Conservation (phyloP, 2,329 filamentous ascomycete genomes). For the Fonsecaea pugnacius region DNA sequence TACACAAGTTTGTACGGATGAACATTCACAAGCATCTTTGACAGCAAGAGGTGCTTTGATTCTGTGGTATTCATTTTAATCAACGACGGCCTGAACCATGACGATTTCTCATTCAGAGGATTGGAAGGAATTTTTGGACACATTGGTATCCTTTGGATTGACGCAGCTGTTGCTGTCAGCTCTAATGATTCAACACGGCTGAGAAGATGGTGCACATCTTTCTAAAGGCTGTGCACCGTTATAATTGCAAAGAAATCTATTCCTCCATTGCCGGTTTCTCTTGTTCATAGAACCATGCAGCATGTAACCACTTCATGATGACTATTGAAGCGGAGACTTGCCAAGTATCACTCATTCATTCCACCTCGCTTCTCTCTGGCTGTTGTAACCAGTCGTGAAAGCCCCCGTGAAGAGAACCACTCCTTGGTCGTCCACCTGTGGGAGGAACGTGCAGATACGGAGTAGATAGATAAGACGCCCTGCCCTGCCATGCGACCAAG, state of each 20-base stretch:
- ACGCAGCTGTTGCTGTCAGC: not conserved
- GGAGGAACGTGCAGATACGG: too few species aligned
- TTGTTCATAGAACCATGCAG: not conserved
- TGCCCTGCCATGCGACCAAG: too few species aligned
- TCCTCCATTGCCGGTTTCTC: not conserved
- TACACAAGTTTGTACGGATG: conserved; percentile 23
- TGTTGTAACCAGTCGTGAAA: too few species aligned
- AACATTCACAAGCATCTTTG: conserved; percentile 10
- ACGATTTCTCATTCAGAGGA: not conserved
- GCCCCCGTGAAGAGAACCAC: too few species aligned
- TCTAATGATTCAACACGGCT: not conserved
- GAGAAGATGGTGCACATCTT: not conserved
- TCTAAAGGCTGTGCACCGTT: not conserved
- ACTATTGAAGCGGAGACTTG: not conserved
- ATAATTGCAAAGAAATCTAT: not conserved
- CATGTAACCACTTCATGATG: not conserved
- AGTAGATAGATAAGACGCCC: too few species aligned
- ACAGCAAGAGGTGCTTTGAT: not conserved
- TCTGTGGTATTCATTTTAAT: conserved; percentile 19
- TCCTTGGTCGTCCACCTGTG: too few species aligned
- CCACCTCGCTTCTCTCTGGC: too few species aligned
- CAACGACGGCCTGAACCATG: conserved; percentile 11
- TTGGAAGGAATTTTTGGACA: not conserved
- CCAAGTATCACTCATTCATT: too few species aligned
- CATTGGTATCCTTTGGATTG: conserved; percentile 7